Conservation (phyloP, 805 yeast genomes). For the Candida montana region DNA sequence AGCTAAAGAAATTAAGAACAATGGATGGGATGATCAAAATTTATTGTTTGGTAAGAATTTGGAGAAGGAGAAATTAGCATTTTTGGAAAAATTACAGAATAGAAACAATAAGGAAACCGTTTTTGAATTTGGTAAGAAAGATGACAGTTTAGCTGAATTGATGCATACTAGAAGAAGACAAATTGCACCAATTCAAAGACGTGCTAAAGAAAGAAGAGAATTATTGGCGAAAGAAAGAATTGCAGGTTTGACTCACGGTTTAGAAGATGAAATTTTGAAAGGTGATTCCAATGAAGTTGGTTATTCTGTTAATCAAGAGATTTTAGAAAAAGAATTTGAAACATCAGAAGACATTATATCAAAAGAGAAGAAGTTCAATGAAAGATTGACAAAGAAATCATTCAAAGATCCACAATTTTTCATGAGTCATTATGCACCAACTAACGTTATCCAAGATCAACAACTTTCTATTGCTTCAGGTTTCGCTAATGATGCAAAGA, state of each 20-base stretch:
- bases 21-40: slow-evolving; percentile 90
- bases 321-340: slow-evolving; percentile 34
- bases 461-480: slow-evolving; percentile 52
- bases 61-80: slow-evolving; percentile 66
- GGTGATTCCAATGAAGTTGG: slow-evolving; percentile 46
- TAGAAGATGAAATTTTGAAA: slow-evolving; percentile 69
- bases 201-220: slow-evolving; percentile 65
- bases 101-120: slow-evolving; percentile 83
- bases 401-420: slow-evolving; percentile 76
- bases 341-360: slow-evolving; percentile 32
- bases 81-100: slow-evolving; percentile 66
- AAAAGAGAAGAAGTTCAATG: slow-evolving; percentile 19
- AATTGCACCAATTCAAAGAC: slow-evolving; percentile 80
- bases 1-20: slow-evolving; percentile 65
- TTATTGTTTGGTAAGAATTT: slow-evolving; percentile 69
- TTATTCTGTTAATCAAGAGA: slow-evolving; percentile 38
- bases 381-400: slow-evolving; percentile 32
- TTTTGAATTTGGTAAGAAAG: slow-evolving; percentile 73
- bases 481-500: slow-evolving; percentile 78
- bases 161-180: slow-evolving; percentile 86
- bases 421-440: slow-evolving; percentile 86
- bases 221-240: slow-evolving; percentile 65
- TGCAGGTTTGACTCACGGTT: slow-evolving; percentile 66
- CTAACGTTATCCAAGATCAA: slow-evolving; percentile 75
- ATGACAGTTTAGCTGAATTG: slow-evolving; percentile 67